Conservation (phyloP, 2,329 filamentous ascomycete species). For the Ascochyta fabae region DNA sequence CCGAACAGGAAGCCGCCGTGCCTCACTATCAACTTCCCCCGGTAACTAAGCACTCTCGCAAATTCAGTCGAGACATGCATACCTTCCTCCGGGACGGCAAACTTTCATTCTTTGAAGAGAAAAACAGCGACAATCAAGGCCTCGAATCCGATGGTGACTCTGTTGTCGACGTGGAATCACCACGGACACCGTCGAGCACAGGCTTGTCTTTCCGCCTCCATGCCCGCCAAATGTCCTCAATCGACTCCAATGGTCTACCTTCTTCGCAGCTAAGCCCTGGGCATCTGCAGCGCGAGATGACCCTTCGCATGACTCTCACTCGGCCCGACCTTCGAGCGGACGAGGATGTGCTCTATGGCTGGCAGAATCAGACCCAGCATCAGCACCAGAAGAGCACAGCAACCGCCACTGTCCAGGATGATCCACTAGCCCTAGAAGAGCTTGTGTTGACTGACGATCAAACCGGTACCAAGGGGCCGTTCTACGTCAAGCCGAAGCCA, state of each 20-base stretch:
- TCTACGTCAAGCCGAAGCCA: slow-evolving; percentile 50
- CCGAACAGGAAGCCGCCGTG: slow-evolving; percentile 26
- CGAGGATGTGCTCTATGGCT: slow-evolving; percentile 75
- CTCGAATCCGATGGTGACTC: slow-evolving; percentile 45
- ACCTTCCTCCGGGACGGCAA: slow-evolving; percentile 66
- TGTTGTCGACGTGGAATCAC: slow-evolving; percentile 43
- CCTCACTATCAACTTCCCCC: slow-evolving; percentile 43
- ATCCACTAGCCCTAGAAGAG: slow-evolving; percentile 63
- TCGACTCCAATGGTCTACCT: slow-evolving; percentile 39
- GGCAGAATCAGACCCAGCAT: slow-evolving; percentile 54
- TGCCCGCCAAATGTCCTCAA: slow-evolving; percentile 39
- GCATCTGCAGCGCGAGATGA: slow-evolving; percentile 79
- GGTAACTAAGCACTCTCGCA: slow-evolving; percentile 46
- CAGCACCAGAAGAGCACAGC: slow-evolving; percentile 9
- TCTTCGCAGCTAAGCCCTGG: slow-evolving; percentile 29
- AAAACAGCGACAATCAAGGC: slow-evolving; percentile 38
- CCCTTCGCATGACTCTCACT: slow-evolving; percentile 92
- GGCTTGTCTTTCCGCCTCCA: slow-evolving; percentile 44
- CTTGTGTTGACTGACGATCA: slow-evolving; percentile 58
- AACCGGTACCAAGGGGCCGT: slow-evolving; percentile 54
- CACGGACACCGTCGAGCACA: slow-evolving; percentile 47
- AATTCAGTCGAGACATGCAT: slow-evolving; percentile 60
- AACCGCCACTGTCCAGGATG: slow-evolving; percentile 45
- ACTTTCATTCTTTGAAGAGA: slow-evolving; percentile 50
- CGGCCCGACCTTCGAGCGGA: slow-evolving; percentile 81